Conservation (phyloP, 2,329 filamentous ascomycete species). For the Talaromyces sp. region DNA sequence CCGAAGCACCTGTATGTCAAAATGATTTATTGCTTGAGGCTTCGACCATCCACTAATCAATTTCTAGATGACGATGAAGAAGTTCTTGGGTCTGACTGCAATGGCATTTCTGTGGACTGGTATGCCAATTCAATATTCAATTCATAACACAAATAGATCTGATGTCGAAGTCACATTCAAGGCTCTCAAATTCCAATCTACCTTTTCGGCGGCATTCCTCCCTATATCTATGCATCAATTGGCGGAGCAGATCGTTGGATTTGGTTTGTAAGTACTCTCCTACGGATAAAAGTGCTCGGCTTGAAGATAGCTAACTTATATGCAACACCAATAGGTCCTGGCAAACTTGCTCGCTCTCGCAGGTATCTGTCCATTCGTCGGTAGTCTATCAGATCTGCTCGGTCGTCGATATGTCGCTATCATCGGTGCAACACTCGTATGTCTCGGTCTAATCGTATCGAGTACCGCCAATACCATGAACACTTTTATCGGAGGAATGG, state of each 20-base stretch:
- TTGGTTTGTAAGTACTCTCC: slow-evolving; percentile 51
- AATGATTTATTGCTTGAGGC: not conserved
- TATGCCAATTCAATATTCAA: slow-evolving; percentile 26
- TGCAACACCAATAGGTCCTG: slow-evolving; percentile 34
- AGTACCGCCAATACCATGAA: slow-evolving; percentile 59
- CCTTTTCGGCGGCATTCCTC: slow-evolving; percentile 50
- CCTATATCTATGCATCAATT: slow-evolving; percentile 58
- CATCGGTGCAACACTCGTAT: slow-evolving; percentile 51
- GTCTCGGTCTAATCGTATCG: slow-evolving; percentile 59
- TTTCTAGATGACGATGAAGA: slow-evolving; percentile 49
- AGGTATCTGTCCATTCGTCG: slow-evolving; percentile 62
- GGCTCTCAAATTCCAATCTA: slow-evolving; percentile 54
- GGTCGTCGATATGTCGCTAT: slow-evolving; percentile 60
- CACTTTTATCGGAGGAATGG: slow-evolving; percentile 58
- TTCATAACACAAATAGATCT: not conserved
- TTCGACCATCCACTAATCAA: not conserved
- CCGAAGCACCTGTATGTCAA: slow-evolving; percentile 11
- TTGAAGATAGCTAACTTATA: not conserved
- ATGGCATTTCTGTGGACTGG: slow-evolving; percentile 62
- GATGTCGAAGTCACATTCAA: not conserved
- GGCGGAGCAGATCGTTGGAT: slow-evolving; percentile 59
- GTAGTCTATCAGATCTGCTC: slow-evolving; percentile 61
- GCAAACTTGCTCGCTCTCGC: slow-evolving; percentile 54
- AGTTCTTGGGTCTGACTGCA: slow-evolving; percentile 54
- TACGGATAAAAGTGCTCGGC: not conserved